Evolutionary conservation across 2,329 filamentous ascomycete genomes (phyloP).

Genomic region (Hyphodiscus sp.): DNA sequence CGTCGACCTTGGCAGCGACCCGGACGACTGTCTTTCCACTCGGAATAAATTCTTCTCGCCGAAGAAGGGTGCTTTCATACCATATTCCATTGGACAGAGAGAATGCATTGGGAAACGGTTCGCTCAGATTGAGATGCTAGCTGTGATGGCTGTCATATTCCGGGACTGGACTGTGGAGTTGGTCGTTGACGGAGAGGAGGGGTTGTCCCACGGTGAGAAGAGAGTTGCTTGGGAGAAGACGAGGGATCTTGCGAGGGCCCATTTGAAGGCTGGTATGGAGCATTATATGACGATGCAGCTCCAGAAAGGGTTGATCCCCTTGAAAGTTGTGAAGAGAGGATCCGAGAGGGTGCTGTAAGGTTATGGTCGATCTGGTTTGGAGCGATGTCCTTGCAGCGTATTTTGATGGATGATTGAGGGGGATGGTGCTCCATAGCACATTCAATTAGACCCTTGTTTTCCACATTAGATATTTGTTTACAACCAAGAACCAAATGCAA

Average conservation of each 20-base stretch:
- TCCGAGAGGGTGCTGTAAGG: not conserved
- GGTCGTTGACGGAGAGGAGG: constrained; percentile 2
- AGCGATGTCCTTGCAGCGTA: no score
- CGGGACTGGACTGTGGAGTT: constrained; percentile 11
- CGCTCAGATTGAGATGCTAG: constrained; percentile 28
- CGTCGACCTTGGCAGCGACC: constrained; percentile 29
- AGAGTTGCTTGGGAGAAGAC: not conserved
- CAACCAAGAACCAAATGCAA: no score
- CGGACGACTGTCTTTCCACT: constrained; percentile 37
- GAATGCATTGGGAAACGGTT: constrained; percentile 28
- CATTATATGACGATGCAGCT: not conserved
- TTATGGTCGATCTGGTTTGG: not conserved
- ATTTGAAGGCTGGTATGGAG: not conserved
- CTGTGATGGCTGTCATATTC: constrained; percentile 19
- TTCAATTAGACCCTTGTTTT: no score
- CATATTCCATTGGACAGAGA: constrained; percentile 25
- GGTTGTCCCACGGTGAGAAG: not conserved
- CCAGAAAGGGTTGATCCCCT: not conserved
- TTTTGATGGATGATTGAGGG: no score
- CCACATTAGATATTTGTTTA: no score
- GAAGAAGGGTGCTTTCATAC: constrained; percentile 18
- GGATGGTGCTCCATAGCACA: no score
- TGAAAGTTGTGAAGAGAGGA: not conserved
- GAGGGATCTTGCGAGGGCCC: not conserved
- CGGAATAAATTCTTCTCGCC: not conserved